Evolutionary conservation across 2,329 filamentous ascomycete genomes (phyloP).

Genomic region (Aspergillus proliferans): DNA sequence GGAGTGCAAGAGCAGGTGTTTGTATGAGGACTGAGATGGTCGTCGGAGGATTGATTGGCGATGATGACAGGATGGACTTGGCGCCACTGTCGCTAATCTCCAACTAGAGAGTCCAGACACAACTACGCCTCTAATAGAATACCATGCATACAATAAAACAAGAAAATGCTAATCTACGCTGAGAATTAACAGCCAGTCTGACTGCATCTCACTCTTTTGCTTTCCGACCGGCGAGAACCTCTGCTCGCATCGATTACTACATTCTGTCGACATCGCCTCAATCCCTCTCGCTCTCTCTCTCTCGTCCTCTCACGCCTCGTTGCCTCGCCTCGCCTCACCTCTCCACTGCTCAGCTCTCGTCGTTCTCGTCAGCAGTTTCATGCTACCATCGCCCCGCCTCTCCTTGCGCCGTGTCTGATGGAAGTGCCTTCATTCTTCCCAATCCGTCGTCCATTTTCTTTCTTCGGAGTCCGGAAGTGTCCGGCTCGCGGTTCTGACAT

Average conservation of each 20-base stretch:
- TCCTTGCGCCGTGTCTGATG: constrained; percentile 12
- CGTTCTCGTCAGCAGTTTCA: constrained; percentile 8
- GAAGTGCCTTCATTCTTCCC: constrained; percentile 22
- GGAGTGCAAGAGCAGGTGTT: neutral
- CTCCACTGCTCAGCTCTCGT: neutral
- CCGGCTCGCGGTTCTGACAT: constrained; percentile 8
- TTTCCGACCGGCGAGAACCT: too few relatives aligned
- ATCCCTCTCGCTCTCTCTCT: neutral
- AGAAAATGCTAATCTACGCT: too few relatives aligned
- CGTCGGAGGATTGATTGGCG: neutral
- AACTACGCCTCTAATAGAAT: too few relatives aligned
- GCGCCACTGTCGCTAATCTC: too few relatives aligned
- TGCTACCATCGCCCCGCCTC: constrained; percentile 9
- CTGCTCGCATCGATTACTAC: too few relatives aligned
- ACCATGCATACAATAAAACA: too few relatives aligned
- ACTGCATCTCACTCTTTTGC: too few relatives aligned
- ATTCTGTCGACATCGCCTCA: too few relatives aligned
- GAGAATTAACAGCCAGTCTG: too few relatives aligned
- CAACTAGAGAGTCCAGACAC: too few relatives aligned
- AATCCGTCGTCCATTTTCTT: constrained; percentile 13
- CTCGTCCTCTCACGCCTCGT: neutral
- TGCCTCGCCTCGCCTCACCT: neutral
- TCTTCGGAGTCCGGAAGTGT: constrained; percentile 11
- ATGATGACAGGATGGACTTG: too few relatives aligned
- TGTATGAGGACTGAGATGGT: neutral